Base-by-base conservation (phyloP, 352 stramenopile genomes). In the Globisporangium perplexum region DNA sequence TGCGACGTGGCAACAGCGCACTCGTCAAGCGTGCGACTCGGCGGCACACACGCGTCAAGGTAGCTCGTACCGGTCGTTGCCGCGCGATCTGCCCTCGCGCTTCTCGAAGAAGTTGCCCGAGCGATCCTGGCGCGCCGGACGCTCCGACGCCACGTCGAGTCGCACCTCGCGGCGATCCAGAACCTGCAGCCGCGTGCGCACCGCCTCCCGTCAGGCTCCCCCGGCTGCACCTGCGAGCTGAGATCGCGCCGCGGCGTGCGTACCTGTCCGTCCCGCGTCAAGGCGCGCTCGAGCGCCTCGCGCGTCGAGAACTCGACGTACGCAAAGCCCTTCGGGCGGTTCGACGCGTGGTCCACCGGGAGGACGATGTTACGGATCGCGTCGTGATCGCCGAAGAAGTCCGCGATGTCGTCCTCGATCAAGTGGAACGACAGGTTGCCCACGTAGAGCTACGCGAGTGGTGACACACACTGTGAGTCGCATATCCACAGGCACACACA, bases 271-370 rank as follows among this genome's bases (percentile, higher is more conserved):
- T 95, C 83, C 18, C 88, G 55, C 55, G 78, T 57, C 26, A 95
- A 68, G 11, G 86, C 82, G 42, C 68, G 46, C 23, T 90, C 66
- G 5, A 94, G 79, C 42, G 69, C 60, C 30, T 94, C 76, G 45
- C 77, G 84, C 30, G 77, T 65, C 12, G 57, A 57, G 53, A 94
- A 94, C 61, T 94, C 83, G 8, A 95, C 80, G 66, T 93, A 95
- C 17, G 83, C 86, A 60, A 90, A 90, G 44, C 86, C 86, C 66
- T 89, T 90, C 20, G 78, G 72, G 17, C 79, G 77, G 57, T 88
- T 71, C n/a, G 60, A 62, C 20, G 85, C 68, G 26, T 57, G 68
- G 54, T 95, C 82, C n/a, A 69, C 61, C 31, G 72, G 78, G 59
- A 93, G 72, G 41, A 73, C 82, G 24, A 95, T 83, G 60, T 94